phyloP scores from a whole-genome alignment of 176 grass and related monocot genomes.

The Phoenix roebelenii region DNA sequence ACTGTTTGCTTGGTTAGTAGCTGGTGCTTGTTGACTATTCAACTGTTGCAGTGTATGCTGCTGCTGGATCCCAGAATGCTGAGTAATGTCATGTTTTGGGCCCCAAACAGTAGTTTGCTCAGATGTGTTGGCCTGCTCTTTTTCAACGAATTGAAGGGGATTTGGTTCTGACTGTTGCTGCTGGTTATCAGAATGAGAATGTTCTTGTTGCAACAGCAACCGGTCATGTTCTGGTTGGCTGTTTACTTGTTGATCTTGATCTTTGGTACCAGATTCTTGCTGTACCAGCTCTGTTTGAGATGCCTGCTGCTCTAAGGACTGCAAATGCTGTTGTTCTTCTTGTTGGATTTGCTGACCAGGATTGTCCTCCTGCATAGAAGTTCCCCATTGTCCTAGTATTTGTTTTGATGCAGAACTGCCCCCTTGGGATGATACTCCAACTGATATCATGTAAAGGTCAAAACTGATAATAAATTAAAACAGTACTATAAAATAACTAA shows the following conservation, averaged over 20 bases:
- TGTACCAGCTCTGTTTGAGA: slow-evolving; percentile 30
- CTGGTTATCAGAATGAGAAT: slow-evolving; percentile 4
- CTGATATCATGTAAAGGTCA: slow-evolving; percentile 16
- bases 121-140: slow-evolving; percentile 28
- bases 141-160: slow-evolving; percentile 11
- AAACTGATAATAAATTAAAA: background rate
- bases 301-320: slow-evolving; percentile 26
- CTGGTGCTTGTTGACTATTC: slow-evolving; percentile 48
- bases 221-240: slow-evolving; percentile 21
- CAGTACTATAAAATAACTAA: too few relatives aligned
- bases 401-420: slow-evolving; percentile 42
- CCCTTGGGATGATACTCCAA: slow-evolving; percentile 44
- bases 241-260: slow-evolving; percentile 18
- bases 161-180: slow-evolving; percentile 8
- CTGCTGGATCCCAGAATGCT: slow-evolving; percentile 17
- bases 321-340: slow-evolving; percentile 27
- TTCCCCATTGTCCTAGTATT: slow-evolving; percentile 36
- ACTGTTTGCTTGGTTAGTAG: slow-evolving; percentile 42
- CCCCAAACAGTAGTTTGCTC: slow-evolving; percentile 31
- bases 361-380: slow-evolving; percentile 31
- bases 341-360: slow-evolving; percentile 46
- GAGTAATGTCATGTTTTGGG: slow-evolving; percentile 12
- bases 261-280: slow-evolving; percentile 16
- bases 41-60: slow-evolving; percentile 35
- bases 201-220: slow-evolving; percentile 32